Conservation (phyloP, 2,329 filamentous ascomycete species). For the Colletotrichum sp. region DNA sequence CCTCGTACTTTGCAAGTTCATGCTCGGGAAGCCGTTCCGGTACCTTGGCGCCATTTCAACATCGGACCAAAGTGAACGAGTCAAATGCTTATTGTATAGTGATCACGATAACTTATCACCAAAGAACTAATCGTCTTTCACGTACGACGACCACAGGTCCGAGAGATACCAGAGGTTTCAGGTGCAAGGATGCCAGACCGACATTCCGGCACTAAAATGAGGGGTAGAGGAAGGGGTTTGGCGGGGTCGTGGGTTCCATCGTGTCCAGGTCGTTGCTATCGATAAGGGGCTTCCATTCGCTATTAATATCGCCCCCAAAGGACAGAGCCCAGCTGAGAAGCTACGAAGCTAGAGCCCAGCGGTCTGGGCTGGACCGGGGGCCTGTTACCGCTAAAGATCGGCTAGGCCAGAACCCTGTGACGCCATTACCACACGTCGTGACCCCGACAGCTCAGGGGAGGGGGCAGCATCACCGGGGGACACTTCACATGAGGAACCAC, state of each 20-base stretch:
- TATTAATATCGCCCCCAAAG: background rate
- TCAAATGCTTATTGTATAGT: background rate
- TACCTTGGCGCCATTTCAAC: background rate
- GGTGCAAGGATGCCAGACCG: constrained; percentile 1
- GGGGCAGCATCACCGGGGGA: background rate
- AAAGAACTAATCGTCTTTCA: background rate
- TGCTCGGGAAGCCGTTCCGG: background rate
- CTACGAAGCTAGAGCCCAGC: background rate
- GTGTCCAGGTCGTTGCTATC: background rate
- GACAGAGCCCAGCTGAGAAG: background rate
- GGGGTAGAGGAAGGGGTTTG: background rate
- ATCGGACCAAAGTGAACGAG: background rate
- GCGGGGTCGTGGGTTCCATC: background rate
- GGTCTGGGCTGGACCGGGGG: background rate
- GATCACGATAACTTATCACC: background rate
- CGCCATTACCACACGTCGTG: background rate
- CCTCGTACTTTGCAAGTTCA: background rate
- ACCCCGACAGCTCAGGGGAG: background rate
- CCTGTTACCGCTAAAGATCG: constrained; percentile 6
- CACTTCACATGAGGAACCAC: background rate
- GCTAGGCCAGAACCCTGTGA: background rate
- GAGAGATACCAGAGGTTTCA: background rate
- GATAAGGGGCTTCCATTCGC: background rate
- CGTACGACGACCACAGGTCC: background rate
- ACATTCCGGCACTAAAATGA: constrained; percentile 6